Base-by-base conservation (phyloP, 2,329 filamentous ascomycete species). In the Elsinoe fawcettii region DNA sequence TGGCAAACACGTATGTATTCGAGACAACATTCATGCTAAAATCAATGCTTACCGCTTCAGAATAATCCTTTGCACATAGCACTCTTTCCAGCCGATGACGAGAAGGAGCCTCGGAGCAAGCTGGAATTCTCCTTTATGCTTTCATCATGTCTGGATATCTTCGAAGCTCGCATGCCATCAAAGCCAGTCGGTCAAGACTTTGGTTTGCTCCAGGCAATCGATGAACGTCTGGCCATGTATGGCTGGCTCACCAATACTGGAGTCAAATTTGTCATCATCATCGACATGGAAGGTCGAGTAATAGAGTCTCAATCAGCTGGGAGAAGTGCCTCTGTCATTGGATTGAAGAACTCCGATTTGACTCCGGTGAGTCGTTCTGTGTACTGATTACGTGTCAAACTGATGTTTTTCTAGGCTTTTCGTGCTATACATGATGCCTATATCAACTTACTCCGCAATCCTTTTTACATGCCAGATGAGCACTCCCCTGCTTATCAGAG, bases 181-280 rank as follows among this genome's bases (percentile, higher is more conserved):
- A 86, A 87, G 66, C 82, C 80, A 20, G 75, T 82, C 59, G 87
- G 89, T 53, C 90, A 93, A 65, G 92, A 97, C 70, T 86, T 93
- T 63, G 92, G 93, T 27, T 81, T 97, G 11, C 80, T 99, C 53
- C 92, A 97, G 74, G 90, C 91, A 59, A 80, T 97, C 59, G 93
- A 97, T 75, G 92, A 99, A 74, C 83, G 91, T 23, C 80, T 97
- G 47, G 90, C 91, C 34, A 87, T 90, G 63, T 99, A 97, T 75
- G 93, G 93, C 66, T 96, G 89, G 83, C 82, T 97, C 72, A 96
- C 93, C 58, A 97, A 96, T 73, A 97, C 93, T 23, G 90, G 90
- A 39, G 84, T 96, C 62, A 91, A 92, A 69, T 85, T 99, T 67
- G 84, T 97, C 32, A 86, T 90, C 61, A 83, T 96, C 2, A 86